Evolutionary conservation across 106 monocot species (phyloP), one percentile per base, ranked within the genome.

Genomic region (Alisma plantagoaquatica): DNA sequence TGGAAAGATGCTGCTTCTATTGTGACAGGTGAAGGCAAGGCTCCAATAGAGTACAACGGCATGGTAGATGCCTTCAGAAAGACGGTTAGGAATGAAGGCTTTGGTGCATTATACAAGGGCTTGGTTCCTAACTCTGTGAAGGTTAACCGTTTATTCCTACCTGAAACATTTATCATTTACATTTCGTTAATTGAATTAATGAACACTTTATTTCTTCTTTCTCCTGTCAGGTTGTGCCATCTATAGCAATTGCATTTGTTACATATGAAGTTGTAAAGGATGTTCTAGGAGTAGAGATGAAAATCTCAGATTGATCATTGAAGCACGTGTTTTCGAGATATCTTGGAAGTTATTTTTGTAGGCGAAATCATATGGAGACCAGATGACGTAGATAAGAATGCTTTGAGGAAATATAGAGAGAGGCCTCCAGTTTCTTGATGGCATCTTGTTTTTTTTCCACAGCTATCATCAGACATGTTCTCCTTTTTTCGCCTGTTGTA

Each of bases 211-310:
- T 53, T 53, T 53, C 15, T 14, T 38, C 14, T 38, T 14, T 45
- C 23, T 5, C 29, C 11, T 55, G 68, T 64, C 81, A 89, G 96
- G 96, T 98, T 41, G 85, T 98, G 31, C 96, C 89, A 19, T 98
- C 89, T 0, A 85, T 98, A 60, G 85, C 96, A 26, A 84, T 98
- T 61, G 96, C 96, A 31, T 98, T 98, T 43, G 96, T 98, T 44
- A 79, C 84, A 1, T 98, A 98, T 14, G 89, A 98, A 66, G 65
- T 60, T 7, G 89, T 86, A 33, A 90, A 98, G 62, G 89, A 98
- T 65, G 22, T 98, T 28, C 90, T 90, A 33, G 96, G 96, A 23
- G 96, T 90, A 56, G 96, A 98, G 41, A 79, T 89, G 89, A 85
- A 78, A 62, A 89, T 89, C 62, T 89, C 96, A n/a, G 89, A 90